A percentile compares a stretch with the other conserved stretches of the same genome.
Conservation (phyloP, 2,329 filamentous ascomycete species). For the Ophiosphaerella herpotricha region DNA sequence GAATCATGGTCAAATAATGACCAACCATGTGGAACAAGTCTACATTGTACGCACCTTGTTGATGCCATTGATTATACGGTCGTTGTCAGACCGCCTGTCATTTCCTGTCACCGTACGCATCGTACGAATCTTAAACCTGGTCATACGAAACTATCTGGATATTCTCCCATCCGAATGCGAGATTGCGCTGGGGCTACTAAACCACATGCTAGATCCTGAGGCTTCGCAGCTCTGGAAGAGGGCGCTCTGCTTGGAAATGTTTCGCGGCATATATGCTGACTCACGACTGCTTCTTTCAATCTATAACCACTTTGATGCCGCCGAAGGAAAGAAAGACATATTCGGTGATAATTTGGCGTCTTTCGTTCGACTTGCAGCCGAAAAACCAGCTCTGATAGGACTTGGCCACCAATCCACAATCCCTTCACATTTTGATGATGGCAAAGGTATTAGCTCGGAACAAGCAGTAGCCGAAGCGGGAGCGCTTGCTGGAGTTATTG, state of each 20-base stretch:
- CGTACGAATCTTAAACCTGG: slow-evolving; percentile 79
- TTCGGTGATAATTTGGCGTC: slow-evolving; percentile 81
- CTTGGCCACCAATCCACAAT: slow-evolving; percentile 87
- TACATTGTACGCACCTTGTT: slow-evolving; percentile 76
- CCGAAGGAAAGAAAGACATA: slow-evolving; percentile 73
- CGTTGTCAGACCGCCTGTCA: slow-evolving; percentile 74
- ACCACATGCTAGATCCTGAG: slow-evolving; percentile 86
- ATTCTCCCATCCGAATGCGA: slow-evolving; percentile 80
- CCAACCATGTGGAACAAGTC: slow-evolving; percentile 77
- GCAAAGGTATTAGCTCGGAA: slow-evolving; percentile 67
- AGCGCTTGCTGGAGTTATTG: slow-evolving; percentile 84
- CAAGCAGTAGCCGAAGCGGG: slow-evolving; percentile 89
- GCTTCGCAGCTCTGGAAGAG: slow-evolving; percentile 79
- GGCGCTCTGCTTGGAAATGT: slow-evolving; percentile 87
- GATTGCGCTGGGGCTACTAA: slow-evolving; percentile 78
- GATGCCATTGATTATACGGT: slow-evolving; percentile 80
- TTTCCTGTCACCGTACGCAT: slow-evolving; percentile 84
- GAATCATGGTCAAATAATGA: slow-evolving; percentile 81
- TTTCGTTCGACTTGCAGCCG: slow-evolving; percentile 89
- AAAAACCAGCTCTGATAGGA: slow-evolving; percentile 87
- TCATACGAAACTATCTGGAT: slow-evolving; percentile 77
- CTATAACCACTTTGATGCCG: slow-evolving; percentile 77
- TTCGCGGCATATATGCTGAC: slow-evolving; percentile 83
- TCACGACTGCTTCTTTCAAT: slow-evolving; percentile 77
- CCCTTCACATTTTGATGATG: slow-evolving; percentile 65